Evolutionary conservation across 176 grass and related monocot species (phyloP).

Genomic region (sorghum (Sorghum bicolor)): Sorghum_bicolor_NCBIv3 NC_012871.2:72329501-72330000

Average conservation of each 20-base stretch:
- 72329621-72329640: neutral
- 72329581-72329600: neutral
- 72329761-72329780: conserved; percentile 45
- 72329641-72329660: neutral
- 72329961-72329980: neutral
- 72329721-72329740: conserved; percentile 39
- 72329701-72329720: conserved; percentile 32
- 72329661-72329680: neutral
- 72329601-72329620: neutral
- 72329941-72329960: neutral
- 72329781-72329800: conserved; percentile 90
- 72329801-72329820: conserved; percentile 31
- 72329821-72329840: conserved; percentile 33
- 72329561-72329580: neutral
- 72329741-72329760: conserved; percentile 27
- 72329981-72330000: neutral
- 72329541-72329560: neutral
- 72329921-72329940: neutral
- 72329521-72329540: neutral
- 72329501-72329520: neutral
- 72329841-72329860: conserved; percentile 16
- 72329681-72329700: conserved; percentile 38
- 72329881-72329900: neutral
- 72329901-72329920: neutral
- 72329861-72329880: neutral